Evolutionary conservation across 2,329 filamentous ascomycete species (phyloP).

Genomic region (Xylariales sp.): DNA sequence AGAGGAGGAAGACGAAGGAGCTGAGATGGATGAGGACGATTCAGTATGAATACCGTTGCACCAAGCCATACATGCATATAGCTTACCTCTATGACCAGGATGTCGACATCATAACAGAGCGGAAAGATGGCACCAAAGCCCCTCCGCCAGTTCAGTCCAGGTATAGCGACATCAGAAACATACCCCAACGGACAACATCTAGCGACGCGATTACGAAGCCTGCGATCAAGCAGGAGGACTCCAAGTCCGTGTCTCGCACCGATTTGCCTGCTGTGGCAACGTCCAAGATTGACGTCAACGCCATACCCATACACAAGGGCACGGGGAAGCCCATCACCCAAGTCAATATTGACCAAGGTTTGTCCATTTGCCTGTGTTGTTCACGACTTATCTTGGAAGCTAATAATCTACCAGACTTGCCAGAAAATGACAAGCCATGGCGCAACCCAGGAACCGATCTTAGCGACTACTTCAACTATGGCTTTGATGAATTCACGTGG

Average conservation of each 20-base stretch:
- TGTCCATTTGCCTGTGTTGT: constrained; percentile 2
- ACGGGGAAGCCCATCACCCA: constrained; percentile 79
- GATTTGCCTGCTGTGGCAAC: constrained; percentile 60
- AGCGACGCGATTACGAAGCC: constrained; percentile 46
- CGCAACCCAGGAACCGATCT: constrained; percentile 89
- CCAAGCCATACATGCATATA: neutral
- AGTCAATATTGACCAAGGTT: constrained; percentile 67
- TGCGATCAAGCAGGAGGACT: constrained; percentile 41
- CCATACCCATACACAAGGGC: constrained; percentile 70
- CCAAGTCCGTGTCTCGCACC: constrained; percentile 22
- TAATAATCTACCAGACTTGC: constrained; percentile 46
- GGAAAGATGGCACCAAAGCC: constrained; percentile 59
- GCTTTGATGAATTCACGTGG: constrained; percentile 98
- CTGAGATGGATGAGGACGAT: constrained; percentile 57
- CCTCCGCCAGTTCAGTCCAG: constrained; percentile 54
- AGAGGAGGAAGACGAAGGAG: constrained; percentile 59
- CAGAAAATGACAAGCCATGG: constrained; percentile 89
- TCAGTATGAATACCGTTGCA: constrained; percentile 32
- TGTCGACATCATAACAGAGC: constrained; percentile 64
- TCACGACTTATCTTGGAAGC: neutral
- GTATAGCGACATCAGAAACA: constrained; percentile 63
- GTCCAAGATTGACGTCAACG: constrained; percentile 81
- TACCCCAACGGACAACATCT: constrained; percentile 54
- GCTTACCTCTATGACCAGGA: constrained; percentile 39
- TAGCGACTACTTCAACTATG: constrained; percentile 98